These are phyloP conservation scores for Rhodofomes roseus DNA, from an alignment of 1,284 basidiomycete genomes.

Conservation along the genomic window DNA sequence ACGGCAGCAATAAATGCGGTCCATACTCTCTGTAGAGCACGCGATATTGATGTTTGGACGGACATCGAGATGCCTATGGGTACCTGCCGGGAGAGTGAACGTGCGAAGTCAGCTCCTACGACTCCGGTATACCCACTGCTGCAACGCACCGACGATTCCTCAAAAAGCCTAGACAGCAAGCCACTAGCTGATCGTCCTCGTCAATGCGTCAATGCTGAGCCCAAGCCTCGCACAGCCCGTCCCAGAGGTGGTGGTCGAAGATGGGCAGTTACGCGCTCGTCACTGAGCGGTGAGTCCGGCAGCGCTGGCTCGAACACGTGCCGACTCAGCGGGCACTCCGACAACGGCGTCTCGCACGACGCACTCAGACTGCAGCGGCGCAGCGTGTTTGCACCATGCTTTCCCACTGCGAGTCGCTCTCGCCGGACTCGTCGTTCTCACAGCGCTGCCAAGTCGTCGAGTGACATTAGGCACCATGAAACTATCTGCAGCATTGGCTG, in stretches of 20 bases:
- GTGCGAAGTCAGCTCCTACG: neutral
- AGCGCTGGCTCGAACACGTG: neutral
- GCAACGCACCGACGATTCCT: neutral
- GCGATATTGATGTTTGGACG: slow-evolving; percentile 10
- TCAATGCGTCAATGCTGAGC: neutral
- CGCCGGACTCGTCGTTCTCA: neutral
- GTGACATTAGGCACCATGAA: slow-evolving; percentile 33
- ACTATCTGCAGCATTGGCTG: slow-evolving; percentile 35
- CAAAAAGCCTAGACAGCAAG: neutral
- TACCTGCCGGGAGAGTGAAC: neutral
- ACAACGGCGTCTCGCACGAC: neutral
- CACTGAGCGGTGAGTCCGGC: neutral
- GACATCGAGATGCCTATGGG: slow-evolving; percentile 9
- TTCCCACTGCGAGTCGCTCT: neutral
- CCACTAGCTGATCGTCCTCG: neutral
- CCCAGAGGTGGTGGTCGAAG: neutral
- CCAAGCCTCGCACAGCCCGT: neutral
- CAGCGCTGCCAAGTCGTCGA: neutral
- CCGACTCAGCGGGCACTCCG: neutral
- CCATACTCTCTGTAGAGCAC: slow-evolving; percentile 29
- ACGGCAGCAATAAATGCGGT: slow-evolving; percentile 59
- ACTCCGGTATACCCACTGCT: neutral
- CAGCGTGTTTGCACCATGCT: neutral
- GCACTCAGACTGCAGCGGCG: neutral
- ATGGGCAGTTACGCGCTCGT: neutral